These are phyloP conservation scores for Ramularia endophylla DNA, from an alignment of 2,329 filamentous ascomycete species.

Conservation along the genomic window DNA sequence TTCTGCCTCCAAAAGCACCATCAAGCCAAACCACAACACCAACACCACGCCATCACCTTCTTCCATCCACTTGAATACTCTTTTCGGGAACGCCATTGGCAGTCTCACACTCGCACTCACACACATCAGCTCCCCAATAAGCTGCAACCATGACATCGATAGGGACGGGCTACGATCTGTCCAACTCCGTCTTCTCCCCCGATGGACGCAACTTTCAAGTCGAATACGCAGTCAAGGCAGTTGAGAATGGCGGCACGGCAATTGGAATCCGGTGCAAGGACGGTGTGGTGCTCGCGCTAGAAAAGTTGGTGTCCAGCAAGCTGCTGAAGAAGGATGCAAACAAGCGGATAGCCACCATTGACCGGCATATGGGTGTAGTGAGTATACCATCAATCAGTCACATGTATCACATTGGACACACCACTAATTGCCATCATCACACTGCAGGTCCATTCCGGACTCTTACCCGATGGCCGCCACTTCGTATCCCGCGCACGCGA, in stretches of 20 bases:
- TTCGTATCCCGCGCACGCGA: constrained; percentile 92
- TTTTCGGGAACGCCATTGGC: not conserved
- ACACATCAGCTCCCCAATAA: not conserved
- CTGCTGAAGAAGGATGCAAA: constrained; percentile 91
- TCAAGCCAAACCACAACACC: too few species aligned
- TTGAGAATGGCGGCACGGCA: constrained; percentile 95
- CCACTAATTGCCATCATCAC: constrained; percentile 7
- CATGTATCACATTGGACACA: not conserved
- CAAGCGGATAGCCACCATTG: constrained; percentile 92
- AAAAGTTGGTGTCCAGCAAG: constrained; percentile 95
- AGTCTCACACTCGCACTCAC: too few species aligned
- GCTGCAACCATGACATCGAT: constrained; percentile 64
- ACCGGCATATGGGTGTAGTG: constrained; percentile 90
- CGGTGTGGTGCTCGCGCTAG: constrained; percentile 89
- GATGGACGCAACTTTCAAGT: constrained; percentile 98
- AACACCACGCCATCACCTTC: not conserved
- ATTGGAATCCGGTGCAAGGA: constrained; percentile 97
- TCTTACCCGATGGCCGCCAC: constrained; percentile 91
- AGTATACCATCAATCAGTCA: constrained; percentile 41
- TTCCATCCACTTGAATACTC: not conserved
- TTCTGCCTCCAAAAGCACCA: too few species aligned
- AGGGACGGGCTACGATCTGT: constrained; percentile 98
- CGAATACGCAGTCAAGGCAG: constrained; percentile 97
- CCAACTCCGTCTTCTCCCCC: constrained; percentile 99
- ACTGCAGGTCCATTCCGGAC: constrained; percentile 77